These are phyloP conservation scores for Misopates orontium DNA, from an alignment of 257 asterid species.

Conservation along the genomic window DNA sequence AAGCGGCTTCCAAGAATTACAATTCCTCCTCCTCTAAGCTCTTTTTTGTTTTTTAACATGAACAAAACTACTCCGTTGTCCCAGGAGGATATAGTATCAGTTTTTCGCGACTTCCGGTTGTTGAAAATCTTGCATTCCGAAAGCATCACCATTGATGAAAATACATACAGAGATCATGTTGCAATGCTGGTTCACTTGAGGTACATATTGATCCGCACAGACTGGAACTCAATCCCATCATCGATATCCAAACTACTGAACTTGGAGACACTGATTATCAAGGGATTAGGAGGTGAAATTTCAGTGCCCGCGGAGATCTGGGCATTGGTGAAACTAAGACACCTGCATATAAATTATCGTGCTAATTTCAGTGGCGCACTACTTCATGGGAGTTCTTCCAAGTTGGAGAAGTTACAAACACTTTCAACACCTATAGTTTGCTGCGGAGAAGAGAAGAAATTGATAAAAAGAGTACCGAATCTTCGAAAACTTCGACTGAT, in stretches of 20 bases:
- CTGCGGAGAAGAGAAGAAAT: too few relatives aligned
- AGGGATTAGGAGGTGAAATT: neutral
- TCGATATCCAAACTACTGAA: conserved; percentile 1
- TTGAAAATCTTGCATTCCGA: too few relatives aligned
- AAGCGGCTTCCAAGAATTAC: neutral
- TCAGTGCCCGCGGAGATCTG: conserved; percentile 5
- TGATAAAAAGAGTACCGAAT: too few relatives aligned
- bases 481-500: neutral
- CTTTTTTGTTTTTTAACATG: conserved; percentile 9
- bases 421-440: too few relatives aligned
- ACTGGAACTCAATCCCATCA: neutral
- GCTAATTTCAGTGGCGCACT: too few relatives aligned
- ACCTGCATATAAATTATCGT: too few relatives aligned
- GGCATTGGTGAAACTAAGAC: conserved; percentile 20
- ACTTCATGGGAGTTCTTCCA: neutral
- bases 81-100: too few relatives aligned
- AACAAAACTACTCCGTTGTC: too few relatives aligned
- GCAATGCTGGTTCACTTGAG: conserved; percentile 3
- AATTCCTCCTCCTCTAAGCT: too few relatives aligned
- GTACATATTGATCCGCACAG: conserved; percentile 2
- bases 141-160: neutral
- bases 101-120: neutral
- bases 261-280: conserved; percentile 14
- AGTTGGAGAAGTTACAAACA: neutral
- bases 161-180: neutral